These are phyloP conservation scores for Metarhizium album DNA, from an alignment of 2,329 filamentous ascomycete genomes.

Conservation along the genomic window DNA sequence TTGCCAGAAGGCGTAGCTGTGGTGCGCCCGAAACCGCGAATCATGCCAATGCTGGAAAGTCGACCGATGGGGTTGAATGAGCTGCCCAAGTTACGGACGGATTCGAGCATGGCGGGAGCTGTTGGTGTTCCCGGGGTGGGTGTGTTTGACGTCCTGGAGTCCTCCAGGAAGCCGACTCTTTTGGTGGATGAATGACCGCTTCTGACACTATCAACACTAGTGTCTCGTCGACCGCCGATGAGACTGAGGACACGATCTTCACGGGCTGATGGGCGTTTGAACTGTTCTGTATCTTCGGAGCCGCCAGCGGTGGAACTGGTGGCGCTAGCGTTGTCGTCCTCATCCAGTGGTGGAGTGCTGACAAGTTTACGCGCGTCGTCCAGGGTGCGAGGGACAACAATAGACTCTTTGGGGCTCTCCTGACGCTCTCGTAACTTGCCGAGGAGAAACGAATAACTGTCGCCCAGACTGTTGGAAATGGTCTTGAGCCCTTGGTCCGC, in stretches of 20 bases:
- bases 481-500: constrained; percentile 89
- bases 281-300: constrained; percentile 23
- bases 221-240: constrained; percentile 64
- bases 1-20: constrained; percentile 25
- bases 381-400: constrained; percentile 72
- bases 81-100: constrained; percentile 70
- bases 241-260: constrained; percentile 62
- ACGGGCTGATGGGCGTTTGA: constrained; percentile 19
- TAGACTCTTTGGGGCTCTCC: constrained; percentile 30
- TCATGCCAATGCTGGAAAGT: constrained; percentile 60
- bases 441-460: constrained; percentile 87
- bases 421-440: constrained; percentile 72
- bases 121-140: constrained; percentile 36
- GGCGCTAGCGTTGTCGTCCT: constrained; percentile 52
- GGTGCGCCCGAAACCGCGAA: constrained; percentile 63
- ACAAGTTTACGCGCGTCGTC: constrained; percentile 89
- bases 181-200: constrained; percentile 52
- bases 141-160: constrained; percentile 16
- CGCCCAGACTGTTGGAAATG: constrained; percentile 80
- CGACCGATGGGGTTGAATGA: constrained; percentile 75
- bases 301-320: constrained; percentile 37
- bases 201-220: constrained; percentile 62
- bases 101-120: constrained; percentile 59
- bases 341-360: constrained; percentile 55
- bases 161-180: constrained; percentile 41